Base-by-base conservation (phyloP, 495 filamentous ascomycete species). In the Oidiodendron maius region DNA sequence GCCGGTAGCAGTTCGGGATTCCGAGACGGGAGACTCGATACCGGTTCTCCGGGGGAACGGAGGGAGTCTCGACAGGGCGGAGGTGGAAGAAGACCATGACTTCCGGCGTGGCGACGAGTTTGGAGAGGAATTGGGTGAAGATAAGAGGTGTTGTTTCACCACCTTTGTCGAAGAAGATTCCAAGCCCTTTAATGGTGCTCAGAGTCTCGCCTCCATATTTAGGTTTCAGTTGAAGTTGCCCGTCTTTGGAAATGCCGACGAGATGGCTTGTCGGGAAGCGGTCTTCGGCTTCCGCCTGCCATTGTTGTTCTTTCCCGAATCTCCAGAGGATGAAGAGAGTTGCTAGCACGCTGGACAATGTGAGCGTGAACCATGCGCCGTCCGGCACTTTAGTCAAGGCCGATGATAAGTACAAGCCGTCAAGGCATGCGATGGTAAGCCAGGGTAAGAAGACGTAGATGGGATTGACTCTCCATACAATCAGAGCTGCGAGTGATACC, bases 341-440 rank as follows among this genome's bases (percentile, higher is more conserved):
- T 0, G 78, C 64, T 0, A 87, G 66, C 1, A 84, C 53, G 5
- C 64, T 61, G 0, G 81, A 69, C n/a, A 87, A 70, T 0, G 75
- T 65, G 9, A 87, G 61, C 0, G 84, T 87, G 48, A 87, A 85
- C 83, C 83, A 87, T n/a, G 84, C 83, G 2, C 83, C 83, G 4
- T 78, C 62, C 1, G 84, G 84, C 10, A 87, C 77, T 49, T 87
- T 87, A 28, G 65, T 79, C 2, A 87, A 64, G 0, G 82, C 76
- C 1, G 82, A 77, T 0, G 80, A 81, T 8, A 87, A 70, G 59
- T 80, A 87, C 0, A 79, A 59, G 6, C 78, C 76, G 53, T 87
- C 83, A n/a, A 85, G 57, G 8, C 67, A 69, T 12, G 70, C 80
- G 37, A 87, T 78, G 17, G 74, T 61, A 5, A 86, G 64, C 3